Conservation (phyloP, 2,329 filamentous ascomycete species). For the Bimuria novae-zelandiae region DNA sequence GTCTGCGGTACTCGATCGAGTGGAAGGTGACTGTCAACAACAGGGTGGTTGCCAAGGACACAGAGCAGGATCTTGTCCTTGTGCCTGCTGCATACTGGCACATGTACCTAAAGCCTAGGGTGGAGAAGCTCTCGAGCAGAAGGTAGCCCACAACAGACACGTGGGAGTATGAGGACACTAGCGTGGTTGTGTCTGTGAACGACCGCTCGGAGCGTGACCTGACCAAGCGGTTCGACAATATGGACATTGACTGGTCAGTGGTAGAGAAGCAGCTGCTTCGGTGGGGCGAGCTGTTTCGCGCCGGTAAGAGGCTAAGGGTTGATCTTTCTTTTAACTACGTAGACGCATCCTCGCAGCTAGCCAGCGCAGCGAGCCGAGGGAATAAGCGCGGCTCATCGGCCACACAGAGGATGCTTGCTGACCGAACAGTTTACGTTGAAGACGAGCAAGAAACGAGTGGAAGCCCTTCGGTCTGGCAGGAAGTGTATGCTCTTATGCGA, state of each 20-base stretch:
- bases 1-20: constrained; percentile 11
- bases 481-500: constrained; percentile 31
- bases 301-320: constrained; percentile 10
- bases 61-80: constrained; percentile 13
- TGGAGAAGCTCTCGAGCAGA: constrained; percentile 12
- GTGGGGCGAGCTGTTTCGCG: constrained; percentile 4
- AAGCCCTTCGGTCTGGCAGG: constrained; percentile 32
- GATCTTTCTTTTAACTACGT: constrained; percentile 12
- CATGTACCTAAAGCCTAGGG: constrained; percentile 7
- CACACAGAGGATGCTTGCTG: constrained; percentile 8
- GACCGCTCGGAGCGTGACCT: constrained; percentile 10
- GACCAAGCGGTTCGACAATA: constrained; percentile 10
- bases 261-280: constrained; percentile 8
- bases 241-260: constrained; percentile 11
- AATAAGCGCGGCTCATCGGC: constrained; percentile 12
- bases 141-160: constrained; percentile 9
- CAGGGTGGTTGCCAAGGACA: constrained; percentile 10
- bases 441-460: constrained; percentile 15
- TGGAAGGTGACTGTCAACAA: constrained; percentile 16
- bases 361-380: constrained; percentile 1
- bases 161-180: constrained; percentile 9
- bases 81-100: constrained; percentile 12
- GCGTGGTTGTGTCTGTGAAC: constrained; percentile 10
- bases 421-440: neutral
- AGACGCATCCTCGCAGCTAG: constrained; percentile 4